Evolutionary conservation across 2,329 filamentous ascomycete genomes (phyloP).

Genomic region (Ambrosiella cleistominuta): DNA sequence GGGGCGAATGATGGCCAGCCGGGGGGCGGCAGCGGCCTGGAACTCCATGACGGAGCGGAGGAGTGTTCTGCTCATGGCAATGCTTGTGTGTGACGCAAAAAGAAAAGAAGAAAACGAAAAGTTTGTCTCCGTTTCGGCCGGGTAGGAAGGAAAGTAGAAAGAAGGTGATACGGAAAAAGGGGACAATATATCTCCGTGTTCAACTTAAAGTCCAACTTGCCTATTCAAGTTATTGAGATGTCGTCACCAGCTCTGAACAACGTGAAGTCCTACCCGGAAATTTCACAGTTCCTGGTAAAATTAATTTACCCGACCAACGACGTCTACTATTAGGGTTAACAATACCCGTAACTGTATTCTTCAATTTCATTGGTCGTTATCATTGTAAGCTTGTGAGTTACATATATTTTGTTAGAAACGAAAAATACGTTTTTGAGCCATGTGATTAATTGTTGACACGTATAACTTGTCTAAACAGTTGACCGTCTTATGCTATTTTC

Average conservation of each 20-base stretch:
- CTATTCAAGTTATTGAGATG: not conserved
- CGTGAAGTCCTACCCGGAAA: not conserved
- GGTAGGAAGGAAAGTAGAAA: no score
- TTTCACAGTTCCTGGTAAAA: slow-evolving; percentile 10
- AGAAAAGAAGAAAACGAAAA: not conserved
- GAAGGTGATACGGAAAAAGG: no score
- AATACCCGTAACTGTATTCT: no score
- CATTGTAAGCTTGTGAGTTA: no score
- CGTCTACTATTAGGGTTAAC: no score
- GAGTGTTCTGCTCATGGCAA: slow-evolving; percentile 38
- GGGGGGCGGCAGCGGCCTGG: slow-evolving; percentile 23
- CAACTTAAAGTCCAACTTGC: no score
- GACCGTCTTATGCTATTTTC: not conserved
- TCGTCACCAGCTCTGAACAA: not conserved
- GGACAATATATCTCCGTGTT: no score
- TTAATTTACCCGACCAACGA: not conserved
- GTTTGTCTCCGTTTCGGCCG: no score
- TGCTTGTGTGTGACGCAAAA: not conserved
- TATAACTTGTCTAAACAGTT: not conserved
- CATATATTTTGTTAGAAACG: no score
- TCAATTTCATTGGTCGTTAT: no score
- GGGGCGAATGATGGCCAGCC: slow-evolving; percentile 23
- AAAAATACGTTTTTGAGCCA: no score
- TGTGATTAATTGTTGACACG: no score
- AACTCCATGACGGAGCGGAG: slow-evolving; percentile 47